Evolutionary conservation across 495 filamentous ascomycete genomes (phyloP), one percentile per base, ranked within the genome.

Genomic region (Bombardia bombarda): DNA sequence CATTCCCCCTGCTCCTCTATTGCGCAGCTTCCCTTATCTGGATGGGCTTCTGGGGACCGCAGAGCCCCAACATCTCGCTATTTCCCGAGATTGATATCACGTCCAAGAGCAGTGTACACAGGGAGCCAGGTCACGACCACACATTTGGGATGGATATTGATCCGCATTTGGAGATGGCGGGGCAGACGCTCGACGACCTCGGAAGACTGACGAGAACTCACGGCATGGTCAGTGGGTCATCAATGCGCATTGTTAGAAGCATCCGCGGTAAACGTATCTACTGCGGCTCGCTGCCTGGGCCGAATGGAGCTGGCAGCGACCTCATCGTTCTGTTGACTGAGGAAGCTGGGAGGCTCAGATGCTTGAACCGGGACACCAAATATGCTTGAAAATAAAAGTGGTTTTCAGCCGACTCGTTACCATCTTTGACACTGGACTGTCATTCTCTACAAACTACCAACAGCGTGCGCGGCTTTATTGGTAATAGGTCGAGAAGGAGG

Each of bases 71-170:
- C 28, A 22, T 46, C 18, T 46, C 43, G 0, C 20, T 24, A 8
- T 46, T 46, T 28, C 43, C 43, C 9, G 43, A 46, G 36, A 40
- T 46, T 14, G 36, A 46, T 28, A 46, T 46, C 28, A 46, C 43
- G 25, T 40, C 36, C 43, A 46, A 46, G 36, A 40, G 36, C 18
- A 46, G 26, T 13, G 3, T 40, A 19, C 35, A 46, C 25, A 19
- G 21, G 18, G n/a, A 30, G 22, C 24, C 8, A 21, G 39, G 18
- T 25, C 13, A 9, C 12, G 26, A 14, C 33, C 18, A 14, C 12
- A 13, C 4, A 3, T 33, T 26, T 8, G n/a, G n/a, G n/a, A n/a
- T n/a, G n/a, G 43, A 38, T 12, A 40, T 32, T 24, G 25, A 40
- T n/a, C 36, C 43, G 19, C 28, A 40, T 13, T 9, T 46, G 3